Percentiles rank a stretch among this genome's conserved stretches.
phyloP scores from a whole-genome alignment of 345 rosid species.

The Brassica incana region DNA sequence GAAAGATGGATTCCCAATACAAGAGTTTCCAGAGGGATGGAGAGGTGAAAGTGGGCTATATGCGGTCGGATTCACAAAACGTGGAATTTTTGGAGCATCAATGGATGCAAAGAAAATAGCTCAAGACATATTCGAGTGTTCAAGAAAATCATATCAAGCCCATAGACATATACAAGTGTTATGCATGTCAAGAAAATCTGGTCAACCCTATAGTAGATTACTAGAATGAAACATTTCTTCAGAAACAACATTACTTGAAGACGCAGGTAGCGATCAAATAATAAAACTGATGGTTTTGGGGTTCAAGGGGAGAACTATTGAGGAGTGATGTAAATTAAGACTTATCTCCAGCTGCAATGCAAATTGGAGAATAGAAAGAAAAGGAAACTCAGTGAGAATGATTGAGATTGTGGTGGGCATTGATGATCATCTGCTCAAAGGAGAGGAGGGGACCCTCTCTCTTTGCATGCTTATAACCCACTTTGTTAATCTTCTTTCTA shows the following conservation, averaged over 20 bases:
- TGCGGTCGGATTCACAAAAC: conserved; percentile 91
- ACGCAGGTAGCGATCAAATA: conserved; percentile 15
- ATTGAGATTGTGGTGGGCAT: conserved; percentile 42
- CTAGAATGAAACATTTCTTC: background rate
- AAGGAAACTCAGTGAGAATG: conserved; percentile 35
- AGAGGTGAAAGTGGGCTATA: conserved; percentile 88
- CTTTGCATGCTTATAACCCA: conserved; percentile 44
- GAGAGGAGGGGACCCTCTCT: conserved; percentile 44
- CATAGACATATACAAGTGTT: conserved; percentile 8
- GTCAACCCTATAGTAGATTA: conserved; percentile 13
- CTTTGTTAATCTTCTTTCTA: conserved; percentile 43
- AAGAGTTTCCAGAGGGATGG: conserved; percentile 88
- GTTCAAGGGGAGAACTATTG: background rate
- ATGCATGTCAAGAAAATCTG: conserved; percentile 3
- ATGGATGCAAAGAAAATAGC: conserved; percentile 85
- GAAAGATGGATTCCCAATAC: conserved; percentile 72
- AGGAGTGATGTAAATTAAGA: conserved; percentile 27
- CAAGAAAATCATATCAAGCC: conserved; percentile 22
- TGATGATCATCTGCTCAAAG: conserved; percentile 44
- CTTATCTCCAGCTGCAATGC: conserved; percentile 40
- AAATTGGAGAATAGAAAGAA: conserved; percentile 35
- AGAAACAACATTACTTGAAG: conserved; percentile 21
- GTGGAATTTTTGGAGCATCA: conserved; percentile 77
- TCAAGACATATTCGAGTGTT: conserved; percentile 43
- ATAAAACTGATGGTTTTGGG: conserved; percentile 19